A percentile compares a stretch with the other conserved stretches of the same genome.
phyloP scores from a whole-genome alignment of 2,329 filamentous ascomycete species.

The Drechslera avenae region DNA sequence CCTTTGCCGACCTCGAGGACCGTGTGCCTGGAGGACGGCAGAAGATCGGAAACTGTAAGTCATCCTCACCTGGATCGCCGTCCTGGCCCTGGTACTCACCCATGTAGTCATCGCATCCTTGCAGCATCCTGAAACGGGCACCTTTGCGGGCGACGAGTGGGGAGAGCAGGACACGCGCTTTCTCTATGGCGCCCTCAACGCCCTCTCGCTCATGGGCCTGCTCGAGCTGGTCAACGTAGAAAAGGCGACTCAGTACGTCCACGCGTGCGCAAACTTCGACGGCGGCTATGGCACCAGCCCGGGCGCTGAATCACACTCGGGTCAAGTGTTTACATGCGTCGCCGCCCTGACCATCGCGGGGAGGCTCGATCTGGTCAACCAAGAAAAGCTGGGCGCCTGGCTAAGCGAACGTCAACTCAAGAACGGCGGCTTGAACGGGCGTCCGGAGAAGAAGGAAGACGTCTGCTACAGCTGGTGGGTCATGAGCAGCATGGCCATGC shows the following conservation, averaged over 20 bases:
- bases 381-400: conserved; percentile 84
- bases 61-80: conserved; percentile 1
- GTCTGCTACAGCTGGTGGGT: conserved; percentile 99
- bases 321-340: conserved; percentile 94
- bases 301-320: conserved; percentile 91
- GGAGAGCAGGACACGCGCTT: conserved; percentile 96
- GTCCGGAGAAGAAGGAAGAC: conserved; percentile 94
- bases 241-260: conserved; percentile 79
- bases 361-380: conserved; percentile 79
- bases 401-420: conserved; percentile 89
- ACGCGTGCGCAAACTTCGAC: conserved; percentile 88
- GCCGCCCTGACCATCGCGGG: conserved; percentile 83
- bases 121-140: conserved; percentile 80
- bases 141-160: conserved; percentile 94
- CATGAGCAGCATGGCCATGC: conserved; percentile 86
- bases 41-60: conserved; percentile 79
- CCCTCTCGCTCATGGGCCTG: conserved; percentile 79
- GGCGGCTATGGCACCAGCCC: conserved; percentile 90
- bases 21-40: conserved; percentile 69
- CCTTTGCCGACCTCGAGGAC: conserved; percentile 78
- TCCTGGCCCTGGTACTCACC: conserved; percentile 28
- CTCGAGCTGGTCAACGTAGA: conserved; percentile 76
- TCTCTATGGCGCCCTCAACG: conserved; percentile 87
- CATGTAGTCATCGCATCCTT: conserved; percentile 74
- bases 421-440: conserved; percentile 86